Percentiles rank a stretch among this genome's conserved stretches.
Conservation (phyloP, 495 filamentous ascomycete genomes). For the Neohortaea acidophila region DNA sequence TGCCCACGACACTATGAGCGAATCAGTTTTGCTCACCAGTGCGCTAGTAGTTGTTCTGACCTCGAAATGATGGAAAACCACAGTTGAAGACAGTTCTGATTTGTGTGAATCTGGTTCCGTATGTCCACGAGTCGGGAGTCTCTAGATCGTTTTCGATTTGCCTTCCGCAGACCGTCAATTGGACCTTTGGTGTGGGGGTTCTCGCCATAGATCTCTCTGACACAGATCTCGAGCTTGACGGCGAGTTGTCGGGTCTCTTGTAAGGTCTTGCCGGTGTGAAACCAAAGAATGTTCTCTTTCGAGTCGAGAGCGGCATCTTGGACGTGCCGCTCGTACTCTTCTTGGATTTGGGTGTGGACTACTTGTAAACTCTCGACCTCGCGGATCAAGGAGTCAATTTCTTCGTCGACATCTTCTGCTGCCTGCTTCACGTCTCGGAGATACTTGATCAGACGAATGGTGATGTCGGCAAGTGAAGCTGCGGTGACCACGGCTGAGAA, state of each 20-base stretch:
- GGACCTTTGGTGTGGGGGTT: not conserved
- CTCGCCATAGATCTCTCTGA: not conserved
- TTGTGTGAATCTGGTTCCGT: not conserved
- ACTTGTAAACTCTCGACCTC: constrained; percentile 2
- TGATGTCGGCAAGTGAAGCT: constrained; percentile 24
- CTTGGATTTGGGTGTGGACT: not conserved
- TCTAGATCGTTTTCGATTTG: not conserved
- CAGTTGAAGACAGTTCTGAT: not conserved
- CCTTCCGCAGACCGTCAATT: not conserved
- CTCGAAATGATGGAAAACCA: not conserved
- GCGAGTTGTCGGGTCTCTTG: not conserved
- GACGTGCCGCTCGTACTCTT: not conserved
- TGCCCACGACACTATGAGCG: not conserved
- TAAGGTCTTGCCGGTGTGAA: not conserved
- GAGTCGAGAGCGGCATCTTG: not conserved
- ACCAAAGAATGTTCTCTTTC: not conserved
- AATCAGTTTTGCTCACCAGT: not conserved
- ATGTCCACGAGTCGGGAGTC: not conserved
- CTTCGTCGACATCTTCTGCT: constrained; percentile 1
- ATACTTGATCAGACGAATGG: constrained; percentile 1
- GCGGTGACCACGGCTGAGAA: no score
- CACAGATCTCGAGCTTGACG: not conserved
- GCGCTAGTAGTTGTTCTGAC: not conserved
- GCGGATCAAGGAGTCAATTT: constrained; percentile 1
- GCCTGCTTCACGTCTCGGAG: constrained; percentile 7